Percentiles rank a stretch among this genome's conserved stretches.
Evolutionary conservation across 2,329 filamentous ascomycete species (phyloP).

Genomic region (Spiromastix sp.): DNA sequence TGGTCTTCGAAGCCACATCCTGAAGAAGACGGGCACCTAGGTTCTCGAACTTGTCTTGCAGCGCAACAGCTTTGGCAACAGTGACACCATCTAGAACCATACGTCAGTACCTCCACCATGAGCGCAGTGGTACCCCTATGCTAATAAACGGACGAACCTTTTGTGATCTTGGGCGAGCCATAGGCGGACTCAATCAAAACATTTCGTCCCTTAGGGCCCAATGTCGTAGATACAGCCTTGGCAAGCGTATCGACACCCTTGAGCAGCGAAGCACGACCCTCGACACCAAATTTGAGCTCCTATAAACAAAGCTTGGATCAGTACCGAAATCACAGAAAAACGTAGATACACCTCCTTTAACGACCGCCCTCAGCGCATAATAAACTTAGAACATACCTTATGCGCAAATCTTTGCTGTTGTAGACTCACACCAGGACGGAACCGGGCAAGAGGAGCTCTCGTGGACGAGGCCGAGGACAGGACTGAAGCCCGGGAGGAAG

Average conservation of each 20-base stretch:
- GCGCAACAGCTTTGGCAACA: constrained; percentile 76
- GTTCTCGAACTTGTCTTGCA: constrained; percentile 99
- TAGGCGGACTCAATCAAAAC: constrained; percentile 98
- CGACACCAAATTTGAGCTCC: constrained; percentile 98
- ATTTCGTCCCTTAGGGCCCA: constrained; percentile 96
- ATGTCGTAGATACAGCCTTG: constrained; percentile 88
- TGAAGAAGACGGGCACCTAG: constrained; percentile 92
- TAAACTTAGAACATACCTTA: constrained; percentile 75
- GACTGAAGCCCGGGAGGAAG: constrained; percentile 67
- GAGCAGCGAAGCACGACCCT: constrained; percentile 78
- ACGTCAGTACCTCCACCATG: not conserved
- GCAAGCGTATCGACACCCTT: constrained; percentile 94
- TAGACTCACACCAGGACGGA: constrained; percentile 57
- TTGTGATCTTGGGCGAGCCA: constrained; percentile 98
- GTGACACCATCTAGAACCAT: constrained; percentile 65
- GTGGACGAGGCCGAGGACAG: constrained; percentile 53
- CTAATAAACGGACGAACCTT: constrained; percentile 55
- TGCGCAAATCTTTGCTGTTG: constrained; percentile 95
- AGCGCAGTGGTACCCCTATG: not conserved
- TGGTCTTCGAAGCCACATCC: constrained; percentile 98
- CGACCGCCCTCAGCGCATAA: too few species aligned
- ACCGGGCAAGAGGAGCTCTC: constrained; percentile 50
- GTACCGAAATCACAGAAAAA: too few species aligned
- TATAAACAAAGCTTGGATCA: constrained; percentile 32
- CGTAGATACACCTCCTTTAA: too few species aligned